A percentile compares a stretch with the other conserved stretches of the same genome.
Conservation (phyloP, 768 basidiomycete genomes). For the Boletus rex-veris region DNA sequence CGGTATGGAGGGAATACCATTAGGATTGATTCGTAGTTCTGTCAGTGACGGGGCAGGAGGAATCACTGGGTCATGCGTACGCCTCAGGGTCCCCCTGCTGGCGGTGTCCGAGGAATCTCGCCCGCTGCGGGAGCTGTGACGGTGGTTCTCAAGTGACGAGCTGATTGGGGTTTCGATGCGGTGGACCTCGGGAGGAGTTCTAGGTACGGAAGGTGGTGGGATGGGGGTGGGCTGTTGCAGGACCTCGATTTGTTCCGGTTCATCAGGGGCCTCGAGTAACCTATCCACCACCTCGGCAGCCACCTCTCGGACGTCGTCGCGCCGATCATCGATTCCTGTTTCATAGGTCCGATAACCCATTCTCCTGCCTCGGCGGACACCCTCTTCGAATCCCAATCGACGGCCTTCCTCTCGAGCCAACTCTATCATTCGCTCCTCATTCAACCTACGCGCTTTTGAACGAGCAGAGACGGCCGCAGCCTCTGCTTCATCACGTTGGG, state of each 20-base stretch:
- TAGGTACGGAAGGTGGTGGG: slow-evolving; percentile 12
- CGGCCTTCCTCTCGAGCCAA: slow-evolving; percentile 54
- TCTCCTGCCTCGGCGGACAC: slow-evolving; percentile 36
- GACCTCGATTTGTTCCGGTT: slow-evolving; percentile 23
- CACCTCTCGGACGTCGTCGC: slow-evolving; percentile 2
- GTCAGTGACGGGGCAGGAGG: slow-evolving; percentile 4
- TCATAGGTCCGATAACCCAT: slow-evolving; percentile 27
- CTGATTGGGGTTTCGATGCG: slow-evolving; percentile 19
- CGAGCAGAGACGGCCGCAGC: slow-evolving; percentile 43
- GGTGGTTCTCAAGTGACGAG: slow-evolving; percentile 19
- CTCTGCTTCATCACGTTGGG: slow-evolving; percentile 48
- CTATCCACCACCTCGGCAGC: slow-evolving; percentile 21
- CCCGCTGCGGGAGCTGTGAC: slow-evolving; percentile 17
- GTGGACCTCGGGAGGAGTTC: slow-evolving; percentile 24
- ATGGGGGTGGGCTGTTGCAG: slow-evolving; percentile 11
- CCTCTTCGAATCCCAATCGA: slow-evolving; percentile 49
- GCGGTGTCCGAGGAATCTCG: slow-evolving; percentile 11
- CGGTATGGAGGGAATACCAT: slow-evolving; percentile 7
- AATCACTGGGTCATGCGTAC: slow-evolving; percentile 7
- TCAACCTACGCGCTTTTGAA: slow-evolving; percentile 42
- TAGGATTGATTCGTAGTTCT: slow-evolving; percentile 15
- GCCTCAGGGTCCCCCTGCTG: slow-evolving; percentile 15
- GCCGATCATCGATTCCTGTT: slow-evolving; percentile 9
- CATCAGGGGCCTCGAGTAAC: slow-evolving; percentile 22
- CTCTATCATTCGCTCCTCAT: slow-evolving; percentile 46